Base-by-base conservation (phyloP, 306 rosid genomes). In the Pyrus betulifolia region DNA sequence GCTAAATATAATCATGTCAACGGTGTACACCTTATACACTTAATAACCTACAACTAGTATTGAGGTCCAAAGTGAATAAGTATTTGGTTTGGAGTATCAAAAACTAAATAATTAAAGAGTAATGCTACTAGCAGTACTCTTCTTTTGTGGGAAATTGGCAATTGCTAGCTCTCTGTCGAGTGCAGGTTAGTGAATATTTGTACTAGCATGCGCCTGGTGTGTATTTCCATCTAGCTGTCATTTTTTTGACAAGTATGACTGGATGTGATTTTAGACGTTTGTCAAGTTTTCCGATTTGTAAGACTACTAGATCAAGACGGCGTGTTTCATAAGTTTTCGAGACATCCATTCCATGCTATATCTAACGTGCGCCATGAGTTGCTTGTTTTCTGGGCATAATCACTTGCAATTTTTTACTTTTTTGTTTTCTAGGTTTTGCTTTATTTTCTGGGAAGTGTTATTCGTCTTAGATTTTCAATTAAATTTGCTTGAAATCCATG, bases 401-500 rank as follows among this genome's bases (percentile, higher is more conserved):
- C 62, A 57, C 25, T n/a, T 3, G 28, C 62, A 52, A 49, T 49
- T 4, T 46, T 27, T 4, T 8, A 14, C 14, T 18, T 18, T 15
- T 46, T 12, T 11, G 57, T 18, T n/a, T 3, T 21, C 27, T 33
- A 11, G 19, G 62, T 71, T 75, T 74, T 71, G 38, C 35, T 76
- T 33, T 2, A 11, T 21, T 40, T 55, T 23, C 1, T 11, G 7
- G 65, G 19, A 42, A 42, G 69, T 55, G 27, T 38, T 61, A 22
- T 64, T 17, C 44, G 18, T 67, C 71, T 27, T 35, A 14, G 38
- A 70, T 79, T 67, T 82, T 69, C 72, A 67, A 80, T 35, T 23
- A 65, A 71, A 27, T 21, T 30, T 27, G 78, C 77, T 67, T 82
- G 83, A 77, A 86, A 78, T 71, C 82, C 59, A 83, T 78, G 84